These are phyloP conservation scores for Theileria annulata DNA, from an alignment of 169 alveolate species.

Conservation along the genomic window DNA sequence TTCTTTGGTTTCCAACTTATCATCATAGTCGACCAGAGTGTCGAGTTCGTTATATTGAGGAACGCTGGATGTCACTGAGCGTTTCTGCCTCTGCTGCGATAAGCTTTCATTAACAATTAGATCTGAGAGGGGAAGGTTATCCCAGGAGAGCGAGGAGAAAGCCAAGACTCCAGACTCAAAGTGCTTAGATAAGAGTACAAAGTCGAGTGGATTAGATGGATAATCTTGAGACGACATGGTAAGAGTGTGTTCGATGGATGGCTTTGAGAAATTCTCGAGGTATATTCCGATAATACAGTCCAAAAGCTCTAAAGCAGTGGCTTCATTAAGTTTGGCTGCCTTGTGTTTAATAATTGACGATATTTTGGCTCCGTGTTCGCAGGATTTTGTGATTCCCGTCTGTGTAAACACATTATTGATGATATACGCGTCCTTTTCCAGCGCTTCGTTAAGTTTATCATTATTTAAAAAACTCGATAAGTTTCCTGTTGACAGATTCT, in stretches of 20 bases:
- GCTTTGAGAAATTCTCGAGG: slow-evolving; percentile 25
- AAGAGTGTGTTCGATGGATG: slow-evolving; percentile 8
- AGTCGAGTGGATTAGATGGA: slow-evolving; percentile 23
- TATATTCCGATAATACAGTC: slow-evolving; percentile 21
- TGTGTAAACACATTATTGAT: slow-evolving; percentile 55
- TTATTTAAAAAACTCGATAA: slow-evolving; percentile 48
- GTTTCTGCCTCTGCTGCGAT: slow-evolving; percentile 26
- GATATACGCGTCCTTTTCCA: slow-evolving; percentile 54
- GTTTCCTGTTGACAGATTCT: slow-evolving; percentile 32
- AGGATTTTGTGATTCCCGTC: slow-evolving; percentile 50
- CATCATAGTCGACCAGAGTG: slow-evolving; percentile 42
- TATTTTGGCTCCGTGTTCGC: slow-evolving; percentile 60
- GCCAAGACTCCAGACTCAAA: slow-evolving; percentile 48
- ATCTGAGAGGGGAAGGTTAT: slow-evolving; percentile 44
- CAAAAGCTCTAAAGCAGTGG: slow-evolving; percentile 49
- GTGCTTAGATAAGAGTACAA: slow-evolving; percentile 39
- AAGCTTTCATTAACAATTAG: neutral
- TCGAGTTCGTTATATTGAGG: slow-evolving; percentile 37
- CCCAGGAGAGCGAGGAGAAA: slow-evolving; percentile 58
- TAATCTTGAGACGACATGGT: slow-evolving; percentile 12
- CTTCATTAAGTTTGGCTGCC: slow-evolving; percentile 62
- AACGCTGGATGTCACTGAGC: slow-evolving; percentile 12
- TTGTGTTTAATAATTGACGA: slow-evolving; percentile 59
- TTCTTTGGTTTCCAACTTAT: slow-evolving; percentile 40
- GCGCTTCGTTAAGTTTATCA: slow-evolving; percentile 44